These are phyloP conservation scores for Syncephalastrum monosporum DNA, from an alignment of 371 early-diverging fungal species.

Conservation along the genomic window DNA sequence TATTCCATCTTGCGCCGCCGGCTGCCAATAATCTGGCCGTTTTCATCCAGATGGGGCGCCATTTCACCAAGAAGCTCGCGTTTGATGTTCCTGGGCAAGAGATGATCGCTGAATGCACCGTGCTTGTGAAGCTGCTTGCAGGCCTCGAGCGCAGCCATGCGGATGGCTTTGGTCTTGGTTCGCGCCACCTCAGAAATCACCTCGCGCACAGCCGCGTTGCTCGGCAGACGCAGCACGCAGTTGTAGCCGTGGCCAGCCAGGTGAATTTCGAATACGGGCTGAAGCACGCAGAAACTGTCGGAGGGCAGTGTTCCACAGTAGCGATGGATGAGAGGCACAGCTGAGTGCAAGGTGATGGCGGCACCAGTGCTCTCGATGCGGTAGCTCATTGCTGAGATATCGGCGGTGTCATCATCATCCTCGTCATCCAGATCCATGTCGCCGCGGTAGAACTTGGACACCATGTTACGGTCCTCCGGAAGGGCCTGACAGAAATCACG, in stretches of 20 bases:
- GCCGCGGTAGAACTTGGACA: constrained; percentile 13
- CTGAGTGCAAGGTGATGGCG: constrained; percentile 58
- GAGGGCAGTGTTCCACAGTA: constrained; percentile 66
- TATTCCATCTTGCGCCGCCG: constrained; percentile 38
- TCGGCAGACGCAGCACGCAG: constrained; percentile 61
- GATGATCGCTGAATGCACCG: constrained; percentile 73
- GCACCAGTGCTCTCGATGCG: constrained; percentile 63
- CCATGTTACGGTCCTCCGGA: constrained; percentile 48
- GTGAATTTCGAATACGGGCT: constrained; percentile 49
- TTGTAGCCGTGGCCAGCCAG: constrained; percentile 28
- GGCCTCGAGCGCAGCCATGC: constrained; percentile 69
- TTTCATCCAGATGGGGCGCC: constrained; percentile 39
- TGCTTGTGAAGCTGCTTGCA: constrained; percentile 62
- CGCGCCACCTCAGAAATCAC: constrained; percentile 55
- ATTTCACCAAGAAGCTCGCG: constrained; percentile 44
- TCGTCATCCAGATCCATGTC: constrained; percentile 28
- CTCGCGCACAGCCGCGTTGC: constrained; percentile 61
- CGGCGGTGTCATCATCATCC: constrained; percentile 36
- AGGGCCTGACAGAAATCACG: constrained; percentile 45
- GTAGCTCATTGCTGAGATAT: constrained; percentile 30
- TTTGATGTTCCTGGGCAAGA: constrained; percentile 54
- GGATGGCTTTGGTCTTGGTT: constrained; percentile 68
- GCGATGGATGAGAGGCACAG: constrained; percentile 58
- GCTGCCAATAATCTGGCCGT: constrained; percentile 50
- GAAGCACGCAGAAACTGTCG: constrained; percentile 51